A percentile compares a stretch with the other conserved stretches of the same genome.
Conservation (phyloP, 352 stramenopile genomes). For the Pythium myriotylum region DNA sequence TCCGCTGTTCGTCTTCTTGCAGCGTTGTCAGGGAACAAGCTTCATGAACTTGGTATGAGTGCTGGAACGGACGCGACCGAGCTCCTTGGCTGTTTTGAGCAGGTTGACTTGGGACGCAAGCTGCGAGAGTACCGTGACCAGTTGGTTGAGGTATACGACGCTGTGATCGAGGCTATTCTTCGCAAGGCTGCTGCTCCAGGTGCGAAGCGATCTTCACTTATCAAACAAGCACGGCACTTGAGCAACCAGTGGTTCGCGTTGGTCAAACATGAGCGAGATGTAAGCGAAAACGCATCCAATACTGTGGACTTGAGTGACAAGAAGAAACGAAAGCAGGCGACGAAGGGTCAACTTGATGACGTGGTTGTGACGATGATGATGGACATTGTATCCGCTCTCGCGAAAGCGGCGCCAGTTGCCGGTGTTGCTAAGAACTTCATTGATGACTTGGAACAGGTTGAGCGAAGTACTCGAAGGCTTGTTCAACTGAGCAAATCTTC, state of each 20-base stretch:
- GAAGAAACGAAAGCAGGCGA: slow-evolving; percentile 50
- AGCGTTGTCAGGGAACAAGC: slow-evolving; percentile 68
- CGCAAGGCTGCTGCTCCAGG: slow-evolving; percentile 22
- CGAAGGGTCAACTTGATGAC: slow-evolving; percentile 70
- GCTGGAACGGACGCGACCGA: slow-evolving; percentile 99
- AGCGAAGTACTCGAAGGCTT: slow-evolving; percentile 27
- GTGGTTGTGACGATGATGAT: slow-evolving; percentile 59
- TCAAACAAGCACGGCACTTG: slow-evolving; percentile 34
- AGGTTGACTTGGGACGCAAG: slow-evolving; percentile 93
- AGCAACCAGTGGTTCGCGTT: slow-evolving; percentile 36
- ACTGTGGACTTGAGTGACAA: slow-evolving; percentile 2
- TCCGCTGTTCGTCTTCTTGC: slow-evolving; percentile 74
- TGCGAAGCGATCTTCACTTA: slow-evolving; percentile 4
- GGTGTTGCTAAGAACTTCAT: not conserved
- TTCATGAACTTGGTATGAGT: slow-evolving; percentile 97
- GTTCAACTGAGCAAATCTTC: slow-evolving; percentile 64
- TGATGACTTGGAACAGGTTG: slow-evolving; percentile 7
- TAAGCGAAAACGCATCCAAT: slow-evolving; percentile 17
- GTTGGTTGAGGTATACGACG: slow-evolving; percentile 32
- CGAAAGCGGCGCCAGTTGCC: slow-evolving; percentile 29
- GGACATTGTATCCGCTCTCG: slow-evolving; percentile 44
- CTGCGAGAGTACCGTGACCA: slow-evolving; percentile 66
- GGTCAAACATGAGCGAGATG: slow-evolving; percentile 25
- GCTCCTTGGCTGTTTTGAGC: slow-evolving; percentile 99
- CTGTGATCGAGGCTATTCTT: slow-evolving; percentile 50